These are phyloP conservation scores for Adenanthera pavonina DNA, from an alignment of 306 rosid genomes.

Conservation along the genomic window DNA sequence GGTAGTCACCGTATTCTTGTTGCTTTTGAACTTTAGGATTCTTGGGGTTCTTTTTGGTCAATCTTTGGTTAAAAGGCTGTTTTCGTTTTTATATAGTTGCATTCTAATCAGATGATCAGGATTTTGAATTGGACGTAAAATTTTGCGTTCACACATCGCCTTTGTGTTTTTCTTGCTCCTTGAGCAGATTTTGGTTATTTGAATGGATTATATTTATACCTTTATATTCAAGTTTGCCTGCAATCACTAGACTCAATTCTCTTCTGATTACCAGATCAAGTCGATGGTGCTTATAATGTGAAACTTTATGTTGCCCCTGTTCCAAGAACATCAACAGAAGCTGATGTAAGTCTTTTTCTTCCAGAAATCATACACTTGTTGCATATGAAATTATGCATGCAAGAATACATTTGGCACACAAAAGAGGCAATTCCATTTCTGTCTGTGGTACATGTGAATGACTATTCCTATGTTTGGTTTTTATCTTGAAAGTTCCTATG, in stretches of 20 bases:
- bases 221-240: not conserved
- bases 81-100: not conserved
- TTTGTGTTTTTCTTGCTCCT: not conserved
- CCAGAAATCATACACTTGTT: not conserved
- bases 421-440: not conserved
- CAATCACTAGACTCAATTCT: not conserved
- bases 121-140: constrained; percentile 7
- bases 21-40: not conserved
- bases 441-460: not conserved
- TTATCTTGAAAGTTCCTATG: not conserved
- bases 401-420: not conserved
- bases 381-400: constrained; percentile 2
- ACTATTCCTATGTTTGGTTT: not conserved
- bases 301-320: constrained; percentile 85
- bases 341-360: constrained; percentile 58
- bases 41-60: not conserved
- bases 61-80: not conserved
- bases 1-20: not conserved
- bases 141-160: not conserved
- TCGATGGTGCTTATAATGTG: constrained; percentile 46
- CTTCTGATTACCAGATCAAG: constrained; percentile 52
- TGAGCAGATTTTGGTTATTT: not conserved
- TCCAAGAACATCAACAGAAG: constrained; percentile 69
- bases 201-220: not conserved
- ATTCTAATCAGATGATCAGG: not conserved